These are phyloP conservation scores for Prunus kanzakura DNA, from an alignment of 306 rosid genomes.

Conservation along the genomic window DNA sequence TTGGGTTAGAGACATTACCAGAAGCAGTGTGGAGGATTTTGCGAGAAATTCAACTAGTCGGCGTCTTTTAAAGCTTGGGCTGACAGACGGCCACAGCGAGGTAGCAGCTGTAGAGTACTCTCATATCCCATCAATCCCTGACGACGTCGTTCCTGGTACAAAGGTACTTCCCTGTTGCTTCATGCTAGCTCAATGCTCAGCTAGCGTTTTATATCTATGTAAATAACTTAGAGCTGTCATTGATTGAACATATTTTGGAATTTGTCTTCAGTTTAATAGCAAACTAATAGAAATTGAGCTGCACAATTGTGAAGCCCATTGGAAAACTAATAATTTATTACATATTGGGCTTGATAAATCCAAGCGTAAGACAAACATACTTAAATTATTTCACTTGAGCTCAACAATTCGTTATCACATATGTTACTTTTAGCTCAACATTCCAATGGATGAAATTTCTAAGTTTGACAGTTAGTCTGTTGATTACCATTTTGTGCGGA, in stretches of 20 bases:
- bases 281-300: background rate
- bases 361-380: background rate
- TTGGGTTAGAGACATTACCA: constrained; percentile 67
- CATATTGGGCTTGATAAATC: background rate
- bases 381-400: background rate
- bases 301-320: background rate
- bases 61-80: constrained; percentile 62
- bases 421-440: background rate
- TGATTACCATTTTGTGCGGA: background rate
- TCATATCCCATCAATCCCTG: constrained; percentile 54
- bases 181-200: background rate
- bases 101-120: constrained; percentile 70
- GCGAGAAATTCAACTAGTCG: constrained; percentile 38
- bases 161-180: constrained; percentile 49
- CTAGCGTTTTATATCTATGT: background rate
- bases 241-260: background rate
- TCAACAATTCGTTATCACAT: background rate
- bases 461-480: background rate
- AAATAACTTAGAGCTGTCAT: background rate
- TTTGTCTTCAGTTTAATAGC: background rate
- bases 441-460: background rate
- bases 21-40: constrained; percentile 48
- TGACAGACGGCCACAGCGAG: constrained; percentile 80
- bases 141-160: constrained; percentile 73
- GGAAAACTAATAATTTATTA: background rate